Percentiles rank a stretch among this genome's conserved stretches.
Evolutionary conservation across 1,139 yeast species (phyloP).

Genomic region (Suhomyces atakaporum): DNA sequence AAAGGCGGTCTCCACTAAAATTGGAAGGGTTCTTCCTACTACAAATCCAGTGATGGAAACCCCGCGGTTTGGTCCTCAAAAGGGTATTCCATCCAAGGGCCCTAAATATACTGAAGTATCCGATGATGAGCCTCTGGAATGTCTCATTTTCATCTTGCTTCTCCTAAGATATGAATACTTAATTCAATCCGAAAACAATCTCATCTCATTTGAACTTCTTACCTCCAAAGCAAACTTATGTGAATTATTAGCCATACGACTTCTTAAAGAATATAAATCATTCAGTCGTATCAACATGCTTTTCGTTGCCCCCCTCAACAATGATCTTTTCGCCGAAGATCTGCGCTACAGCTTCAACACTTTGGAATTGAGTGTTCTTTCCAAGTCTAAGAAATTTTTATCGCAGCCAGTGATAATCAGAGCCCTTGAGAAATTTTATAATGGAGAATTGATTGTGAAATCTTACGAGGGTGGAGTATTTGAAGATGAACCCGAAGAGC

Average conservation of each 20-base stretch:
- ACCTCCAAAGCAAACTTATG: constrained; percentile 56
- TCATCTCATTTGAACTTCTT: constrained; percentile 51
- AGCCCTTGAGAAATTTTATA: constrained; percentile 54
- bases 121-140: constrained; percentile 17
- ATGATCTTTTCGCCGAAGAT: constrained; percentile 16
- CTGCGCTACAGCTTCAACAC: constrained; percentile 40
- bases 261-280: constrained; percentile 52
- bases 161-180: constrained; percentile 45
- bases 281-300: constrained; percentile 45
- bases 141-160: constrained; percentile 37
- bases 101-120: constrained; percentile 11
- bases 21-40: constrained; percentile 14
- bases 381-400: constrained; percentile 55
- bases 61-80: constrained; percentile 24
- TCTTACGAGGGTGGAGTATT: constrained; percentile 15
- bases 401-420: constrained; percentile 58
- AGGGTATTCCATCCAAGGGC: not conserved
- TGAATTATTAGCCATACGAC: constrained; percentile 55
- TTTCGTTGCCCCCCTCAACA: constrained; percentile 46
- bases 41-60: constrained; percentile 13
- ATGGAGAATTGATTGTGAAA: constrained; percentile 46
- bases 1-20: constrained; percentile 13
- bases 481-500: constrained; percentile 20
- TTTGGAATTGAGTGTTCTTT: constrained; percentile 54
- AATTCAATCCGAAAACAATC: constrained; percentile 51